phyloP scores from a whole-genome alignment of 352 stramenopile species.

The Phytophthora rubi region DNA sequence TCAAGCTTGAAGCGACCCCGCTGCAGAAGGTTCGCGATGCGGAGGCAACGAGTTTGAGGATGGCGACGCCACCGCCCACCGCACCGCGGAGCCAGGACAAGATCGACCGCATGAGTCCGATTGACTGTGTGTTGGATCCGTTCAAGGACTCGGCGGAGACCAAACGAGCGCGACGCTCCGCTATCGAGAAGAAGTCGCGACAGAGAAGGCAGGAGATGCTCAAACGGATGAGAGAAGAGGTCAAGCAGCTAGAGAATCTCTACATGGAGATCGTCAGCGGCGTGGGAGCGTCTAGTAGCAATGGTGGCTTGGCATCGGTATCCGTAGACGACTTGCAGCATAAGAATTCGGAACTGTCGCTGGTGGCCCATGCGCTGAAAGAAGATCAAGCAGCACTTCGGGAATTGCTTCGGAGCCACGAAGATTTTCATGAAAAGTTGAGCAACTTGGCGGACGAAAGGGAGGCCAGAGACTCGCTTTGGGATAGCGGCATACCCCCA shows the following conservation, averaged over 20 bases:
- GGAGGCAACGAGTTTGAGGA: constrained; percentile 9
- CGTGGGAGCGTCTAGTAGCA: too few relatives aligned
- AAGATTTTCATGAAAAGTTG: constrained; percentile 33
- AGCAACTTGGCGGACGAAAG: constrained; percentile 14
- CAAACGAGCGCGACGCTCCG: constrained; percentile 49
- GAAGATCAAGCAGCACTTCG: constrained; percentile 43
- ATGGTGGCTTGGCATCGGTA: neutral
- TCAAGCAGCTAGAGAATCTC: constrained; percentile 51
- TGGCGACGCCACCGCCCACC: constrained; percentile 16
- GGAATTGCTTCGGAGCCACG: constrained; percentile 32
- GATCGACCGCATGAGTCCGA: constrained; percentile 12
- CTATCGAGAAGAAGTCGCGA: constrained; percentile 64
- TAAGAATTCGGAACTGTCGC: constrained; percentile 40
- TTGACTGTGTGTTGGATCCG: neutral
- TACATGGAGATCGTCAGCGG: constrained; percentile 39
- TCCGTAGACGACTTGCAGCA: constrained; percentile 14
- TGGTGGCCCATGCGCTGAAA: constrained; percentile 43
- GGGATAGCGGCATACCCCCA: constrained; percentile 29
- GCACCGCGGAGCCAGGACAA: neutral
- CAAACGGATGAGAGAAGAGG: constrained; percentile 51
- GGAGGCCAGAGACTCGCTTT: constrained; percentile 3
- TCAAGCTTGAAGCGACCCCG: constrained; percentile 15
- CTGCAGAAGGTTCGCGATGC: neutral
- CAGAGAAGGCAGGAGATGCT: constrained; percentile 34
- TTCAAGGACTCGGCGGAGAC: constrained; percentile 19